A percentile compares a stretch with the other conserved stretches of the same genome.
These are phyloP conservation scores for Cyberlindnera mississippiensis DNA, from an alignment of 805 yeast species.

Conservation along the genomic window DNA sequence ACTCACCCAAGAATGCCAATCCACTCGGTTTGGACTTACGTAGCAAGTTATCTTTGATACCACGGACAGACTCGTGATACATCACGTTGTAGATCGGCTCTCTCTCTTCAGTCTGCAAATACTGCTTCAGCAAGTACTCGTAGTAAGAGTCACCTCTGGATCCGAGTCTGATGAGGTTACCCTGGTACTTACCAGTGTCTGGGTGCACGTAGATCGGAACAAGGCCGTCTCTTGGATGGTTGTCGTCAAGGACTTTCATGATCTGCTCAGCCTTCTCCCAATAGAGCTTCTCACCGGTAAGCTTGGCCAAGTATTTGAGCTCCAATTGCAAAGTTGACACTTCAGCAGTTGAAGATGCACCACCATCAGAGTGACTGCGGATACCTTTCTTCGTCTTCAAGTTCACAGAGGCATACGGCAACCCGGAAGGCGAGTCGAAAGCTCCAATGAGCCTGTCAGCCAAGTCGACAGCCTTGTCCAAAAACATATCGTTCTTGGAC, in stretches of 20 bases:
- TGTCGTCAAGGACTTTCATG: slow-evolving; percentile 63
- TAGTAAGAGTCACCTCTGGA: slow-evolving; percentile 93
- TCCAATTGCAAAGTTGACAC: slow-evolving; percentile 85
- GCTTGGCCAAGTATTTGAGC: slow-evolving; percentile 71
- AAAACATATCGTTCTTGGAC: slow-evolving; percentile 61
- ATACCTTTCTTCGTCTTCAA: slow-evolving; percentile 58
- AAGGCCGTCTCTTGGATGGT: slow-evolving; percentile 65
- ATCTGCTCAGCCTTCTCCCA: slow-evolving; percentile 79
- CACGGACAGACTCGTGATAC: slow-evolving; percentile 74
- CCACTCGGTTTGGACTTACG: slow-evolving; percentile 57
- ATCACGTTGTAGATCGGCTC: slow-evolving; percentile 62
- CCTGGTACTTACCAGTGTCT: slow-evolving; percentile 64
- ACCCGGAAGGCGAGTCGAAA: slow-evolving; percentile 59
- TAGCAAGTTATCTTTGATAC: slow-evolving; percentile 67
- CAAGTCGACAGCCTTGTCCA: slow-evolving; percentile 74
- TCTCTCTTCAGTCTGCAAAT: slow-evolving; percentile 64
- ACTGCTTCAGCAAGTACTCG: slow-evolving; percentile 84
- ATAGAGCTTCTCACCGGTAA: slow-evolving; percentile 74
- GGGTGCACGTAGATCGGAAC: slow-evolving; percentile 81
- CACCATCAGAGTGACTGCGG: slow-evolving; percentile 59
- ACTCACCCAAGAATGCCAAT: slow-evolving; percentile 72
- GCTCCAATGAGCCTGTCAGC: slow-evolving; percentile 73
- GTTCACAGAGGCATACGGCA: slow-evolving; percentile 80
- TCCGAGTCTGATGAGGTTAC: slow-evolving; percentile 69
- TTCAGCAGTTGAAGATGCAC: slow-evolving; percentile 88